Percentiles rank a stretch among this genome's conserved stretches.
Evolutionary conservation across 108 stramenopile genomes (phyloP).

Genomic region (Cyclotella choctawhatcheeana): DNA sequence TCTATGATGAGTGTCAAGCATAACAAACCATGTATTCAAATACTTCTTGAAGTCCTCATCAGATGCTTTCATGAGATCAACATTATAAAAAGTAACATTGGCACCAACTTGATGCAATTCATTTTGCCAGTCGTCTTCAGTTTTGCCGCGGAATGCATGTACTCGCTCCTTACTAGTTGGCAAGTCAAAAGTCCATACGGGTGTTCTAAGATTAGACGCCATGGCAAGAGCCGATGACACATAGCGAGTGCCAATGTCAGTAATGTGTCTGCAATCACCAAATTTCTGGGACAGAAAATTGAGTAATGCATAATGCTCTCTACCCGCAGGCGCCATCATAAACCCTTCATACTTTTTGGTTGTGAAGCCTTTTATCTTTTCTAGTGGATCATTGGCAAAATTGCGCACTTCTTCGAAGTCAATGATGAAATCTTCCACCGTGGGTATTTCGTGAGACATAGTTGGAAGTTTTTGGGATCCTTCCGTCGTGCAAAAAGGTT

Average conservation of each 20-base stretch:
- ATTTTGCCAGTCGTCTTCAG: slow-evolving; percentile 18
- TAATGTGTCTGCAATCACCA: slow-evolving; percentile 29
- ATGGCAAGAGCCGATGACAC: slow-evolving; percentile 23
- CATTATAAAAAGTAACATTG: slow-evolving; percentile 34
- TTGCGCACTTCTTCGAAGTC: slow-evolving; percentile 18
- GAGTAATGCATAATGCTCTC: slow-evolving; percentile 22
- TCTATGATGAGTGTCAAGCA: slow-evolving; percentile 41
- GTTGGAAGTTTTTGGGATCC: background rate
- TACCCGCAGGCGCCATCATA: slow-evolving; percentile 16
- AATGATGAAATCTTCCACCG: slow-evolving; percentile 14
- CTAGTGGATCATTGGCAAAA: slow-evolving; percentile 10
- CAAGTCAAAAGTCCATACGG: slow-evolving; percentile 32
- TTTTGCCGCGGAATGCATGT: slow-evolving; percentile 15
- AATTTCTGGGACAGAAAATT: slow-evolving; percentile 19
- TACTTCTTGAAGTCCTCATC: slow-evolving; percentile 20
- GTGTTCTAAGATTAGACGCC: slow-evolving; percentile 22
- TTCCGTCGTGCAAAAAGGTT: background rate
- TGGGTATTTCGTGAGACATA: slow-evolving; percentile 4
- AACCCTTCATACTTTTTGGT: slow-evolving; percentile 13
- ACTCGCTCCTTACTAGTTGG: slow-evolving; percentile 19
- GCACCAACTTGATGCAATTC: background rate
- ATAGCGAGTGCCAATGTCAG: slow-evolving; percentile 28
- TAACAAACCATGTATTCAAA: slow-evolving; percentile 35
- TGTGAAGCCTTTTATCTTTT: slow-evolving; percentile 19
- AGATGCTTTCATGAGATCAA: slow-evolving; percentile 34